Evolutionary conservation across 1,284 basidiomycete genomes (phyloP).

Genomic region (Cerrena zonata): DNA sequence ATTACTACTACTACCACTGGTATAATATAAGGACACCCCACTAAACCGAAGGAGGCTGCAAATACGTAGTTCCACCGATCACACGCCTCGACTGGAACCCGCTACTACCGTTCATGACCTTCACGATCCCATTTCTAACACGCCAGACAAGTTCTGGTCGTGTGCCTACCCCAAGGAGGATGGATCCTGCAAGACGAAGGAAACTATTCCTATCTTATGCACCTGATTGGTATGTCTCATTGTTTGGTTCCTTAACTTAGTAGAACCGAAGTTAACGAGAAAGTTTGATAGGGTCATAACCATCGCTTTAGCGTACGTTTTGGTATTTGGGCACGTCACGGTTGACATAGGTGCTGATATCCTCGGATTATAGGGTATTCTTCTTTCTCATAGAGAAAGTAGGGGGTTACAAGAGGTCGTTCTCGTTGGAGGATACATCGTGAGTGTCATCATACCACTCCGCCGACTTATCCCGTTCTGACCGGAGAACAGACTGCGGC

Average conservation of each 20-base stretch:
- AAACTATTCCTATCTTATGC: constrained; percentile 7
- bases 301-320: constrained; percentile 8
- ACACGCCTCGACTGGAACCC: too few relatives aligned
- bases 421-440: constrained; percentile 77
- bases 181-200: not conserved
- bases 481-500: constrained; percentile 34
- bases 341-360: not conserved
- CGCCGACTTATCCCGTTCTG: not conserved
- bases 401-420: constrained; percentile 78
- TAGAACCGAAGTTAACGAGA: too few relatives aligned
- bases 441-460: not conserved
- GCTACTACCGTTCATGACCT: too few relatives aligned
- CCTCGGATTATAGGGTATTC: constrained; percentile 39
- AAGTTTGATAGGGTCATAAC: constrained; percentile 5
- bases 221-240: constrained; percentile 8
- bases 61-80: too few relatives aligned
- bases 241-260: not conserved
- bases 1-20: too few relatives aligned
- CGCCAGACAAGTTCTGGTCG: not conserved
- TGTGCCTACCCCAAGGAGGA: not conserved
- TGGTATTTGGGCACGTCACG: not conserved
- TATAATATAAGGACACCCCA: too few relatives aligned
- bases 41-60: too few relatives aligned
- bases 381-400: constrained; percentile 69
- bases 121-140: constrained; percentile 1